Percentiles rank a stretch among this genome's conserved stretches.
phyloP scores from a whole-genome alignment of 2,329 filamentous ascomycete species.

The Hypoxylon sp. region DNA sequence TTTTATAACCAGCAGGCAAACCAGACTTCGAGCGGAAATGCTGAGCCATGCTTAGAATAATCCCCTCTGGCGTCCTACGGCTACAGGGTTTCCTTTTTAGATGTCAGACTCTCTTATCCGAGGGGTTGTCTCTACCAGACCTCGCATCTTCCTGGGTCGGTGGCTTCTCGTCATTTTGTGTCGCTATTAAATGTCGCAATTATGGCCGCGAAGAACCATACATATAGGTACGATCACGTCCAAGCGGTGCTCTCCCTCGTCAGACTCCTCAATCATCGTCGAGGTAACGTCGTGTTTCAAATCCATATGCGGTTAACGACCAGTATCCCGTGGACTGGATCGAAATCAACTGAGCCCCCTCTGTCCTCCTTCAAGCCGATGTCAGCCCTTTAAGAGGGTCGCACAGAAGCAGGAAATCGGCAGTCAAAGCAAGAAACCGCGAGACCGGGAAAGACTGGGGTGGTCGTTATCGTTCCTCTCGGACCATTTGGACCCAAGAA shows the following conservation, averaged over 20 bases:
- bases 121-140: conserved; percentile 40
- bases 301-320: conserved; percentile 17
- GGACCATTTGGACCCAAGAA: conserved; percentile 37
- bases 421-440: conserved; percentile 12
- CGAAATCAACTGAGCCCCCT: background rate
- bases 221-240: conserved; percentile 23
- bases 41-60: conserved; percentile 20
- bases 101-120: conserved; percentile 39
- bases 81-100: conserved; percentile 29
- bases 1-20: conserved; percentile 31
- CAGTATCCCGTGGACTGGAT: conserved; percentile 8
- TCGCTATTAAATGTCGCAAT: conserved; percentile 32
- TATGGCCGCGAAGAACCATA: conserved; percentile 24
- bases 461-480: conserved; percentile 25
- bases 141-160: conserved; percentile 31
- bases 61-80: conserved; percentile 5
- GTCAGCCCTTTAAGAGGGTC: background rate
- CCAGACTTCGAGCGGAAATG: conserved; percentile 11
- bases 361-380: background rate
- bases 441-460: conserved; percentile 23
- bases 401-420: conserved; percentile 1
- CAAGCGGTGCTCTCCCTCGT: conserved; percentile 28
- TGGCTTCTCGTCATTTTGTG: conserved; percentile 36
- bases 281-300: conserved; percentile 40
- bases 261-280: conserved; percentile 21